These are phyloP conservation scores for Emmonsia crescens DNA, from an alignment of 2,329 filamentous ascomycete genomes.

Conservation along the genomic window DNA sequence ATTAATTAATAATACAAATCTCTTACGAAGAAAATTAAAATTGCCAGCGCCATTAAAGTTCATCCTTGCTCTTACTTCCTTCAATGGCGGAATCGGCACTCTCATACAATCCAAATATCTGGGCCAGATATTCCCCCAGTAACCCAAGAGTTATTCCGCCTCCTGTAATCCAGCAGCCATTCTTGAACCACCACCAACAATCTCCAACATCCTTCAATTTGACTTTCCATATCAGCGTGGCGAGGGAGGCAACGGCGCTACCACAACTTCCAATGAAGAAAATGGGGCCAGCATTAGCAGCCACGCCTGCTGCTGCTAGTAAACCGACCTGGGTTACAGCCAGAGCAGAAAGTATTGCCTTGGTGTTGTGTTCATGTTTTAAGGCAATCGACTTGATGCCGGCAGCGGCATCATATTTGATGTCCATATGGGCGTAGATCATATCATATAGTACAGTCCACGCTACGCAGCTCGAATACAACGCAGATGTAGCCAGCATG, in stretches of 20 bases:
- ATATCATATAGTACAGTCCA: slow-evolving; percentile 43
- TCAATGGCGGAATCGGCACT: not conserved
- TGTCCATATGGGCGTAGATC: slow-evolving; percentile 44
- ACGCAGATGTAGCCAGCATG: slow-evolving; percentile 28
- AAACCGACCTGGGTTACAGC: slow-evolving; percentile 33
- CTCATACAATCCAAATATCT: slow-evolving; percentile 4
- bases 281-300: slow-evolving; percentile 45
- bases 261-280: slow-evolving; percentile 51
- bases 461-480: slow-evolving; percentile 38
- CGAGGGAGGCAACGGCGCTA: slow-evolving; percentile 44
- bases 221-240: slow-evolving; percentile 50
- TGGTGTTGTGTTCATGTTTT: slow-evolving; percentile 38
- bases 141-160: slow-evolving; percentile 48
- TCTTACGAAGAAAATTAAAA: not conserved
- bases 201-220: slow-evolving; percentile 45
- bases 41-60: not conserved
- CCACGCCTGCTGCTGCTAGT: slow-evolving; percentile 34
- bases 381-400: slow-evolving; percentile 43
- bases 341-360: slow-evolving; percentile 32
- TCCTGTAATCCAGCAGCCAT: slow-evolving; percentile 51
- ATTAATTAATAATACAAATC: slow-evolving; percentile 1
- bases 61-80: not conserved
- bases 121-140: slow-evolving; percentile 42
- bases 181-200: slow-evolving; percentile 56
- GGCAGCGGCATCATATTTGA: slow-evolving; percentile 39